Conservation (phyloP, 768 basidiomycete genomes). For the Fomitopsis pulvina region DNA sequence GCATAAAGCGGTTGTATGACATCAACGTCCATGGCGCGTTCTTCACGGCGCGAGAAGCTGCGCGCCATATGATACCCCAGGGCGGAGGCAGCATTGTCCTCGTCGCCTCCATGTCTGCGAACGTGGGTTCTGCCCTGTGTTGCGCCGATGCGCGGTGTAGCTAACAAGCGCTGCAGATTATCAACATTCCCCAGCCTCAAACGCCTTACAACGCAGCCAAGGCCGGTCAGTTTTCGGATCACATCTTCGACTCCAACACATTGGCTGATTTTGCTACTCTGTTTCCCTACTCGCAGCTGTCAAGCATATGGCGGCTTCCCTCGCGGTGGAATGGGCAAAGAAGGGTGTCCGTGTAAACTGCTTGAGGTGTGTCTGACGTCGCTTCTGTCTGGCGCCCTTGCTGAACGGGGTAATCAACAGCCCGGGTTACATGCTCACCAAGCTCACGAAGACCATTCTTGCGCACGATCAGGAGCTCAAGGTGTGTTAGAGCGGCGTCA, state of each 20-base stretch:
- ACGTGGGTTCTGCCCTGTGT: conserved; percentile 38
- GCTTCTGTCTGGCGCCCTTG: not conserved
- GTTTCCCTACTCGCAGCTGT: conserved; percentile 48
- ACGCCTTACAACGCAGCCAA: conserved; percentile 96
- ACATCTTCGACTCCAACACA: too few species aligned
- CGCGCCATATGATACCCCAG: conserved; percentile 81
- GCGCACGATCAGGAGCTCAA: conserved; percentile 69
- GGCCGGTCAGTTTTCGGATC: conserved; percentile 52
- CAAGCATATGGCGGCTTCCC: conserved; percentile 86
- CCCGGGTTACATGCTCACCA: conserved; percentile 93
- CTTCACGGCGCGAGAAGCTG: conserved; percentile 95
- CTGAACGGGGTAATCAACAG: conserved; percentile 29
- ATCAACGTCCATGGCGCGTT: conserved; percentile 93
- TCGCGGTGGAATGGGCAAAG: conserved; percentile 96
- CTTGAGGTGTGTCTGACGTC: conserved; percentile 43
- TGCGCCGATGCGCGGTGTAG: not conserved
- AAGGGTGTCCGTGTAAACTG: conserved; percentile 83
- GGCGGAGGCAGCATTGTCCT: conserved; percentile 79
- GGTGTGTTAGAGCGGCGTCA: conserved; percentile 33
- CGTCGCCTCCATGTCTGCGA: conserved; percentile 88
- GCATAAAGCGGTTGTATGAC: conserved; percentile 78
- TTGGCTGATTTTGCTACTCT: not conserved
- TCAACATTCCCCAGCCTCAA: conserved; percentile 90
- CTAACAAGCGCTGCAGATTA: conserved; percentile 43
- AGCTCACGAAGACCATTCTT: conserved; percentile 79